Evolutionary conservation across 2,329 filamentous ascomycete species (phyloP).

Genomic region (Sphaerostilbella broomeana): DNA sequence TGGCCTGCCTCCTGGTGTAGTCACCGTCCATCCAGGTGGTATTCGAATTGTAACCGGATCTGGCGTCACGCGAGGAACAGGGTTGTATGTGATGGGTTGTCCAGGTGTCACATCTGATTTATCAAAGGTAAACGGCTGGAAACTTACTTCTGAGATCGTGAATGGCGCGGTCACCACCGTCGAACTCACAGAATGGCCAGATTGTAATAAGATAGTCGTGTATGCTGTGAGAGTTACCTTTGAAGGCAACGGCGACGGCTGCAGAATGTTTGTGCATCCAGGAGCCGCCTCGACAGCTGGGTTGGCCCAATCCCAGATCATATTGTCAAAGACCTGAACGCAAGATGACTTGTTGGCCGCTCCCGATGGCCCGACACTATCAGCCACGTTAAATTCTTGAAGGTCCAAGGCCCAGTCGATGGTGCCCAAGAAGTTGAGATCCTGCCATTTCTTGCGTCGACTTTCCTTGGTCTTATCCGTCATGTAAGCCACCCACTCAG

Average conservation of each 20-base stretch:
- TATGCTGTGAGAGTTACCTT: constrained; percentile 6
- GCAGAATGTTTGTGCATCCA: constrained; percentile 5
- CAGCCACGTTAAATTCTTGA: background rate
- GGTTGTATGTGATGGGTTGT: constrained; percentile 1
- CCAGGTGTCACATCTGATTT: background rate
- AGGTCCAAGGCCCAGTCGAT: constrained; percentile 11
- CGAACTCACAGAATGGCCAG: background rate
- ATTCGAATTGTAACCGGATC: constrained; percentile 2
- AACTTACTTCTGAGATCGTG: constrained; percentile 5
- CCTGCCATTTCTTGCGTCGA: constrained; percentile 2
- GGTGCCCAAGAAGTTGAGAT: constrained; percentile 4
- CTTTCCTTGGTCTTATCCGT: background rate
- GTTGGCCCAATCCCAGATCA: constrained; percentile 9
- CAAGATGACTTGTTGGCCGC: background rate
- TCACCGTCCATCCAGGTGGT: constrained; percentile 2
- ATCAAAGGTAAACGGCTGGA: constrained; percentile 3
- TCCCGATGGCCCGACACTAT: background rate
- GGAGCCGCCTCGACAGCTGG: constrained; percentile 1
- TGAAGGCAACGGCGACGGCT: constrained; percentile 3
- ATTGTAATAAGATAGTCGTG: constrained; percentile 5
- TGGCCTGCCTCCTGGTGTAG: background rate
- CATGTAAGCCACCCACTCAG: constrained; percentile 8
- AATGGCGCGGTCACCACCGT: constrained; percentile 4
- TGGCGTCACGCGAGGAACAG: constrained; percentile 2
- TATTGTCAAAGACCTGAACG: constrained; percentile 5